Evolutionary conservation across 2,329 filamentous ascomycete species (phyloP), one percentile per base, ranked within the genome.

Genomic region (Stachybotrys echinatus): DNA sequence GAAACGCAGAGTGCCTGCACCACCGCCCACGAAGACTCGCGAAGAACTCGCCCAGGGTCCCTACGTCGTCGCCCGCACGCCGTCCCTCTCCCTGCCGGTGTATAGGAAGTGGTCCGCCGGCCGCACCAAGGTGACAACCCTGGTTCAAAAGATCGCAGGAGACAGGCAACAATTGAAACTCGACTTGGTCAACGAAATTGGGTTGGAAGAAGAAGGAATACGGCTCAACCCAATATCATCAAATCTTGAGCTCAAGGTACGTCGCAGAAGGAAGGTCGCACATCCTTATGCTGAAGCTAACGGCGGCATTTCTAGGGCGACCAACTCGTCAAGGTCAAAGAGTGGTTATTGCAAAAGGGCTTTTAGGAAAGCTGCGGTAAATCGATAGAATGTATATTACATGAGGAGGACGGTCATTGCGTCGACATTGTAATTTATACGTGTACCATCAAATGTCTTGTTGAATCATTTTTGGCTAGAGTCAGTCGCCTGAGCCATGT

Each of bases 91-190:
- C 56, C 73, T 94, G 3, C 84, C 89, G 21, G 80, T 97, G 42
- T 99, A 97, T 71, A 75, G 84, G 17, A 75, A 83, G 56, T 74
- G 71, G 55, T 77, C 83, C 12, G 90, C 90, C 48, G 89, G 89
- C 14, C 94, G 88, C 56, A 76, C 84, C 63, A 81, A 84, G 60
- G 70, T 88, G 60, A 95, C 27, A 14, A 34, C 92, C 5, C 69
- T 82, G 50, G 71, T 99, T 50, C 87, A 90, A 66, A 91, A 88
- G 69, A 79, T 92, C 46, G 83, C 89, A 50, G 94, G 94, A 17
- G 80, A 95, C 64, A 62, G 83, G 46, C 67, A 73, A 27, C 78
- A 74, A 3, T 65, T 97, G 55, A 76, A 81, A 53, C 68, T 77
- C 34, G 86, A 91, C 58, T 64, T 97, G 50, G 71, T 75, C 37